Evolutionary conservation across 768 basidiomycete genomes (phyloP), one percentile per base, ranked within the genome.

Genomic region (Phanerochaete carnosa): DNA sequence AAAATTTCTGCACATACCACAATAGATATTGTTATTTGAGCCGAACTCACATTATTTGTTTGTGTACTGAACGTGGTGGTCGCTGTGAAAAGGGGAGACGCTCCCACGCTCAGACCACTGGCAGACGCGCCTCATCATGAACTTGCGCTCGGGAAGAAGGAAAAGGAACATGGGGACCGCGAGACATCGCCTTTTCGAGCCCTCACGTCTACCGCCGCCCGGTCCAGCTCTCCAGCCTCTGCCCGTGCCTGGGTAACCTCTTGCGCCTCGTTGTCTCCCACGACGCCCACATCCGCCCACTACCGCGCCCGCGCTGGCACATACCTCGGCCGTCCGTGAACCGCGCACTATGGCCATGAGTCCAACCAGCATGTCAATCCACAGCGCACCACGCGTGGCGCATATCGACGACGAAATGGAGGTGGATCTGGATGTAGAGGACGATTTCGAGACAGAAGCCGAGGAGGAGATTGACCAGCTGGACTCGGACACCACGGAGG

Each of bases 391-490:
- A 19, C 58, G 46, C 45, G 46, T 59, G 32, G 53, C 45, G 29
- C 47, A 57, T 43, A 22, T 52, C 45, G 59, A 58, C 37, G 49
- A 54, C 39, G 64, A 60, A 35, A 61, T 62, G 57, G 53, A 57
- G 51, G 54, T 55, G 16, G 54, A 55, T 55, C 54, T 26, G 54
- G 53, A 49, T 19, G 46, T 19, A n/a, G 63, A 68, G 9, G 65
- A 69, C 37, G 73, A 74, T n/a, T 46, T 55, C 25, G 84, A 85
- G 54, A 55, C 54, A 7, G 54, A 55, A 7, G 54, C 33, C 57
- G 84, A 86, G 63, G 84, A 85, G 52, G 86, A 87, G 68, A 78
- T 85, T 64, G 86, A 88, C 76, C 80, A 89, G 69, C 82, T 89
- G 28, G 83, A 82, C 70, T 85, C 85, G 9, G 84, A 83, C 60